Evolutionary conservation across 2,329 filamentous ascomycete species (phyloP).

Genomic region (Monilinia polystroma): DNA sequence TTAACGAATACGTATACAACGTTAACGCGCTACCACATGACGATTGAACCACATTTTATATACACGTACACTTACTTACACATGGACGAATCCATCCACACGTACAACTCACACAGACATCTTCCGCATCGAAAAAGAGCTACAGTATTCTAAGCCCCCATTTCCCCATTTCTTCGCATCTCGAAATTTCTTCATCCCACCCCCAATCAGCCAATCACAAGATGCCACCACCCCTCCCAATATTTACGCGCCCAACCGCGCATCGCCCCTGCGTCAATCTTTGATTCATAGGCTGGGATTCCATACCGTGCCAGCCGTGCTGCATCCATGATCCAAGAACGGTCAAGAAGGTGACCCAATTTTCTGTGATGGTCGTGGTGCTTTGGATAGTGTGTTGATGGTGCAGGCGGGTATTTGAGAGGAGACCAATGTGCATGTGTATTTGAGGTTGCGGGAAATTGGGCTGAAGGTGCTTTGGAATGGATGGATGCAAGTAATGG

Average conservation of each 20-base stretch:
- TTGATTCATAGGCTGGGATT: not conserved
- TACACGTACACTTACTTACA: no score
- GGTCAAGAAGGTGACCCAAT: no score
- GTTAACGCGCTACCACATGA: no score
- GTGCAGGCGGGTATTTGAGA: conserved; percentile 1
- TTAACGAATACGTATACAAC: no score
- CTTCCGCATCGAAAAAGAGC: no score
- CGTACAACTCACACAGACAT: no score
- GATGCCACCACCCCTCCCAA: not conserved
- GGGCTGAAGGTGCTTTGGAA: not conserved
- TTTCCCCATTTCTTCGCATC: not conserved
- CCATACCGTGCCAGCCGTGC: not conserved
- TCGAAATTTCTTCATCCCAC: not conserved
- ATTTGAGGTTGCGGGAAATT: not conserved
- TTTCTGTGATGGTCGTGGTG: no score
- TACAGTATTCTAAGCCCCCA: no score
- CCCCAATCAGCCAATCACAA: not conserved
- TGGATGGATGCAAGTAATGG: not conserved
- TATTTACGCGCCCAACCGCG: conserved; percentile 15
- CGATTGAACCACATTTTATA: no score
- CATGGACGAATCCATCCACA: no score
- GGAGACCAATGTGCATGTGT: not conserved
- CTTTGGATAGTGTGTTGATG: not conserved
- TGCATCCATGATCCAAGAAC: no score
- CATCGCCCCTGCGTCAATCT: not conserved